phyloP scores from a whole-genome alignment of 2,329 filamentous ascomycete genomes.

The Penicillium sp. region DNA sequence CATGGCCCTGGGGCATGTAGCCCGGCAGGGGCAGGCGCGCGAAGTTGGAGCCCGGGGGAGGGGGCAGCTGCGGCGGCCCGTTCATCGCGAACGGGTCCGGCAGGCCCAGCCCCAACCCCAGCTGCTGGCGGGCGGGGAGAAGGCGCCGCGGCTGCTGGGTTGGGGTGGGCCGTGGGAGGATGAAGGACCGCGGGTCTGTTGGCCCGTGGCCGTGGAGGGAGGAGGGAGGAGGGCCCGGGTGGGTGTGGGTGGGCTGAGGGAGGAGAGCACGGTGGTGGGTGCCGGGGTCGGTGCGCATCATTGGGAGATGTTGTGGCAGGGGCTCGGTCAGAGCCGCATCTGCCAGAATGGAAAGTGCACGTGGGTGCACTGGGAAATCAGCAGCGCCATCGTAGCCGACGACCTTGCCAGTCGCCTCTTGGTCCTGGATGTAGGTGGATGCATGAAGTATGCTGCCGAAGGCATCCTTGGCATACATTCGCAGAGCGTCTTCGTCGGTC shows the following conservation, averaged over 20 bases:
- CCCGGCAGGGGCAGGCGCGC: slow-evolving; percentile 32
- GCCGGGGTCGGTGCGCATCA: slow-evolving; percentile 43
- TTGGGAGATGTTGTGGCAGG: slow-evolving; percentile 40
- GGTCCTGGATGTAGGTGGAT: slow-evolving; percentile 22
- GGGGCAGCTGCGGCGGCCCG: slow-evolving; percentile 40
- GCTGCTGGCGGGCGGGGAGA: slow-evolving; percentile 36
- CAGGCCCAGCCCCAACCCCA: slow-evolving; percentile 31
- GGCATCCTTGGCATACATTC: slow-evolving; percentile 25
- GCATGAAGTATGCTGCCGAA: slow-evolving; percentile 32
- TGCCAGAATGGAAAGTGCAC: slow-evolving; percentile 37
- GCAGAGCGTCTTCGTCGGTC: slow-evolving; percentile 21
- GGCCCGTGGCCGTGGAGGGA: slow-evolving; percentile 19
- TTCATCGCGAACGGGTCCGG: slow-evolving; percentile 40
- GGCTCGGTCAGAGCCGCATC: slow-evolving; percentile 28
- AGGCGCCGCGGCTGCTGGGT: slow-evolving; percentile 38
- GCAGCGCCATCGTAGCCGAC: slow-evolving; percentile 8
- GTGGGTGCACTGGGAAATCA: slow-evolving; percentile 14
- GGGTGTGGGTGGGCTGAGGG: slow-evolving; percentile 25
- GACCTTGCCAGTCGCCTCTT: not conserved
- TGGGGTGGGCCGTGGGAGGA: slow-evolving; percentile 22
- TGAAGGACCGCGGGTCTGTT: slow-evolving; percentile 34
- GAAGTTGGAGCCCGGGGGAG: slow-evolving; percentile 41
- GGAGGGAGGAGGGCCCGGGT: slow-evolving; percentile 19
- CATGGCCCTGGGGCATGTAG: slow-evolving; percentile 19
- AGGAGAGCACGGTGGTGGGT: slow-evolving; percentile 34